Conservation (phyloP, 257 asterid species). For the Solanum stenotomum region DNA sequence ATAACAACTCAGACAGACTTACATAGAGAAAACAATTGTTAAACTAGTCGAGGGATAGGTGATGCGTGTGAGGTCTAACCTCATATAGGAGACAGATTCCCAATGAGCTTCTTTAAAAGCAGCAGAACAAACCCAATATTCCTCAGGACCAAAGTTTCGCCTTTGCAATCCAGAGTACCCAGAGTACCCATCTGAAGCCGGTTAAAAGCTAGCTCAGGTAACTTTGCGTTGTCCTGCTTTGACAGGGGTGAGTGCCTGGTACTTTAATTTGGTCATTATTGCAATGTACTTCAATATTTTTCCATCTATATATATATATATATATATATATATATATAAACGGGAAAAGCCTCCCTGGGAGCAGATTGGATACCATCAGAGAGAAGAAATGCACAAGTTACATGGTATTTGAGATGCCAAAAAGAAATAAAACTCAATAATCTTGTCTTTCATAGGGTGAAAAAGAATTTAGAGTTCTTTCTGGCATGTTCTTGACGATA, state of each 20-base stretch:
- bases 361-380: background rate
- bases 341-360: conserved; percentile 54
- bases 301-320: conserved; percentile 25
- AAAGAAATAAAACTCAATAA: background rate
- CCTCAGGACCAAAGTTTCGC: conserved; percentile 84
- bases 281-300: conserved; percentile 80
- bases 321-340: background rate
- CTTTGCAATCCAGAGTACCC: conserved; percentile 36
- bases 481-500: too few relatives aligned
- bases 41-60: background rate
- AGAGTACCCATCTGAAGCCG: conserved; percentile 52
- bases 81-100: conserved; percentile 71
- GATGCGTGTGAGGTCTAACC: conserved; percentile 34
- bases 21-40: background rate
- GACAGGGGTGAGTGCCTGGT: conserved; percentile 30
- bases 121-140: conserved; percentile 79
- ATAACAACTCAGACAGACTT: background rate
- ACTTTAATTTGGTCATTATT: conserved; percentile 40
- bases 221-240: conserved; percentile 39
- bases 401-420: background rate
- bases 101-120: conserved; percentile 54
- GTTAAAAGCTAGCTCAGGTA: conserved; percentile 58
- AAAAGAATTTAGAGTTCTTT: background rate
- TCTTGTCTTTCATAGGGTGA: background rate
- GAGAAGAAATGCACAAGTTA: background rate